Conservation (phyloP, 768 basidiomycete species). For the Cystofilobasidium bisporidii region DNA sequence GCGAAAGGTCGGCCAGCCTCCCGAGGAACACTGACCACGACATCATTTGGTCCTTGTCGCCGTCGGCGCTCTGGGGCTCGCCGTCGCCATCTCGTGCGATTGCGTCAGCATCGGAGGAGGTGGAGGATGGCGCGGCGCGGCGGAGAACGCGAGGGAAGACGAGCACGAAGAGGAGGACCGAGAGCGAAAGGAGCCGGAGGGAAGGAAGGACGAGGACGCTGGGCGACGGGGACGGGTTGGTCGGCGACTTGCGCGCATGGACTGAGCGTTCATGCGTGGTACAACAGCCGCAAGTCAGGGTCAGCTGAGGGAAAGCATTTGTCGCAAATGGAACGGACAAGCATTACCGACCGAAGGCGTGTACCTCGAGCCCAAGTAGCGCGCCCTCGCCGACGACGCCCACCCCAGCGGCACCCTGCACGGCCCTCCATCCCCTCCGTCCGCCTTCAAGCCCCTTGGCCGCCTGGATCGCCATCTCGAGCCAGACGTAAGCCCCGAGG, state of each 20-base stretch:
- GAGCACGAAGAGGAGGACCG: background rate
- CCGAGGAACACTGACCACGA: slow-evolving; percentile 42
- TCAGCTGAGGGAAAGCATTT: background rate
- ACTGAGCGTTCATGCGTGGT: too few species aligned
- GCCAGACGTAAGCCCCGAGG: background rate
- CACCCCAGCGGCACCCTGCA: background rate
- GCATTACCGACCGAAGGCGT: background rate
- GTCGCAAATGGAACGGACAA: background rate
- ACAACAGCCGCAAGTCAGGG: too few species aligned
- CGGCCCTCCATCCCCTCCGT: background rate
- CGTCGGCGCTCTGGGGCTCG: background rate
- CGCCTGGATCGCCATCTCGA: background rate
- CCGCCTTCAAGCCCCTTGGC: background rate
- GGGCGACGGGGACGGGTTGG: background rate
- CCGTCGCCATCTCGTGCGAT: background rate
- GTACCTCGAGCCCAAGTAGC: background rate
- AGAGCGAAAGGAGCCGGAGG: background rate
- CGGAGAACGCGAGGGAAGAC: background rate
- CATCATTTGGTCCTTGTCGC: slow-evolving; percentile 5
- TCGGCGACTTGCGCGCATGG: background rate
- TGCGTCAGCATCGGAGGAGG: background rate
- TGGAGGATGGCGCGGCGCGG: background rate
- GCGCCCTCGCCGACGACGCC: background rate
- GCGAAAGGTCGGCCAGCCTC: slow-evolving; percentile 59
- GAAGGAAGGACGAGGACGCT: background rate